Evolutionary conservation across 2,329 filamentous ascomycete species (phyloP).

Genomic region (Sporothrix variecibatus): DNA sequence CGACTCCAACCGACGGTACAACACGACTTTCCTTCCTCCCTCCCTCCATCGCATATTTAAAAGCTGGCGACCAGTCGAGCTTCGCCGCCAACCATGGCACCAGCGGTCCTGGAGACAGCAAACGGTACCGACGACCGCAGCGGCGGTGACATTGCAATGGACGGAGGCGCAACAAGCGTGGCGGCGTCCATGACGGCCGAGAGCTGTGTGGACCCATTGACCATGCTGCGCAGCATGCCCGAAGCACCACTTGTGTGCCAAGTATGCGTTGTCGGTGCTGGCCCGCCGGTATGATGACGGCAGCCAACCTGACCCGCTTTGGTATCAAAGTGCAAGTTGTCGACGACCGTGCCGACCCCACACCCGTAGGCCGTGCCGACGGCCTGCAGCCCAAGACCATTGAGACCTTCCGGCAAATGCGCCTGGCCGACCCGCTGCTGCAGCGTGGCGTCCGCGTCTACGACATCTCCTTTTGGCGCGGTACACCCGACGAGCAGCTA

Average conservation of each 20-base stretch:
- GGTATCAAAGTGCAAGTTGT: conserved; percentile 45
- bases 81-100: conserved; percentile 37
- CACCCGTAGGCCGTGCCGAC: conserved; percentile 60
- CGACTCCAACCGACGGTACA: background rate
- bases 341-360: conserved; percentile 28
- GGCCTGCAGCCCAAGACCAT: conserved; percentile 77
- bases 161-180: conserved; percentile 37
- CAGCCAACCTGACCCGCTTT: conserved; percentile 53
- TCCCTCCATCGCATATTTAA: background rate
- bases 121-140: conserved; percentile 10
- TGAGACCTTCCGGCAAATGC: conserved; percentile 73
- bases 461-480: conserved; percentile 74
- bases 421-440: conserved; percentile 68
- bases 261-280: conserved; percentile 55
- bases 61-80: conserved; percentile 23
- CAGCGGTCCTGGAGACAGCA: conserved; percentile 38
- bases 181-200: conserved; percentile 37
- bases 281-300: conserved; percentile 57
- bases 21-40: background rate
- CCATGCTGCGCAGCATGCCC: conserved; percentile 47
- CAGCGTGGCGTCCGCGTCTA: conserved; percentile 69
- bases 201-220: conserved; percentile 48
- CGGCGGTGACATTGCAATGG: conserved; percentile 35
- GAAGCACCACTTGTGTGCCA: conserved; percentile 35
- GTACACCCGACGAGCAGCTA: conserved; percentile 56